phyloP scores from a whole-genome alignment of 495 filamentous ascomycete species.

The Oleoguttula mirabilis region DNA sequence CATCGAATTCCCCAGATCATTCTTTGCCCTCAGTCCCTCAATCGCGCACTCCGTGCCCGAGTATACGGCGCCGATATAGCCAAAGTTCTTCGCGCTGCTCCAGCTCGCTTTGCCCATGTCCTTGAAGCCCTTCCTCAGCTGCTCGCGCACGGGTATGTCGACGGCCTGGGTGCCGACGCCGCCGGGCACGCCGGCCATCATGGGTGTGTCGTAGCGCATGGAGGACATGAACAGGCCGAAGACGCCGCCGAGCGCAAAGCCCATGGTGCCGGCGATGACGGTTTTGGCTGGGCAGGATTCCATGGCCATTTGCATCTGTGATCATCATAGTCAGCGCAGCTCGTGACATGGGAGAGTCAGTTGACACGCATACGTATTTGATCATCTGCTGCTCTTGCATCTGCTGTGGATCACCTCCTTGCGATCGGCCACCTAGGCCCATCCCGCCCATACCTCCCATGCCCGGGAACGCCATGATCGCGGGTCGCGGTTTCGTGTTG shows the following conservation, averaged over 20 bases:
- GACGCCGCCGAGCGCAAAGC: slow-evolving; percentile 80
- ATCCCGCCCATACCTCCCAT: slow-evolving; percentile 16
- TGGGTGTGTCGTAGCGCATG: slow-evolving; percentile 83
- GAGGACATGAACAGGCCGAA: slow-evolving; percentile 94
- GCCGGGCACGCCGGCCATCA: slow-evolving; percentile 47
- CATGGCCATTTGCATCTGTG: slow-evolving; percentile 67
- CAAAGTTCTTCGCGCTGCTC: slow-evolving; percentile 89
- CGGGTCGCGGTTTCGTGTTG: too few relatives aligned
- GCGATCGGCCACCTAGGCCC: not conserved
- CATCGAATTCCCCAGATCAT: slow-evolving; percentile 81
- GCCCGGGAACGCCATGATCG: slow-evolving; percentile 17
- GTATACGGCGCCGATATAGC: slow-evolving; percentile 78
- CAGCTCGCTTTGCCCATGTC: slow-evolving; percentile 83
- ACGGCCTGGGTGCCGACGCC: slow-evolving; percentile 35
- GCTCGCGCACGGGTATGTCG: slow-evolving; percentile 62
- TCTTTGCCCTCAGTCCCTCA: slow-evolving; percentile 80
- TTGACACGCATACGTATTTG: slow-evolving; percentile 20
- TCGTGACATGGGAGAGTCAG: too few relatives aligned
- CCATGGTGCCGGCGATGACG: slow-evolving; percentile 69
- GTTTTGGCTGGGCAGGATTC: slow-evolving; percentile 82
- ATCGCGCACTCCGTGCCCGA: slow-evolving; percentile 90
- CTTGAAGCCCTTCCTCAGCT: slow-evolving; percentile 71
- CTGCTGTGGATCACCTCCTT: slow-evolving; percentile 18
- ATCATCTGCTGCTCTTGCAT: slow-evolving; percentile 25
- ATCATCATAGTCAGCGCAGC: too few relatives aligned